Percentiles rank a stretch among this genome's conserved stretches.
Conservation (phyloP, 495 filamentous ascomycete species). For the Cercophora newfieldiana region DNA sequence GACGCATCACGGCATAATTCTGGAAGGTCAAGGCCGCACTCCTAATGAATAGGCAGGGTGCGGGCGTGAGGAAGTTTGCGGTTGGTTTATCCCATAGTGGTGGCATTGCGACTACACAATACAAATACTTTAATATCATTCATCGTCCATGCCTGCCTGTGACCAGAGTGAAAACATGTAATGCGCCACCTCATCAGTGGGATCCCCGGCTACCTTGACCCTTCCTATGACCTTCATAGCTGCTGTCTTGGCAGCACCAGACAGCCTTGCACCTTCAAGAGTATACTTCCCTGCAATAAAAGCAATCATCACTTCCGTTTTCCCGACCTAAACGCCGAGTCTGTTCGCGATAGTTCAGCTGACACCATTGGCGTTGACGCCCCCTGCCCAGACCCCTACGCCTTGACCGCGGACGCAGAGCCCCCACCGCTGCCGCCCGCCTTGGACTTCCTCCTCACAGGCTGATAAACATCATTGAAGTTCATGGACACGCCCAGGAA, state of each 20-base stretch:
- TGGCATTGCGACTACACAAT: not conserved
- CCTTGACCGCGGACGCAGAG: slow-evolving; percentile 16
- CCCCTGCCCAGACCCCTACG: slow-evolving; percentile 9
- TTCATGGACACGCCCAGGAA: slow-evolving; percentile 97
- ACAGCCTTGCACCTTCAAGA: not conserved
- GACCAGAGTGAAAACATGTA: not conserved
- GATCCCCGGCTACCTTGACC: not conserved
- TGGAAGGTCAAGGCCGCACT: not conserved
- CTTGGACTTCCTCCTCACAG: slow-evolving; percentile 60
- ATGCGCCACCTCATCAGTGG: not conserved
- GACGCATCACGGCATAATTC: not conserved
- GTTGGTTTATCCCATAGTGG: not conserved
- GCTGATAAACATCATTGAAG: slow-evolving; percentile 95
- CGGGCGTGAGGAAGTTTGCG: not conserved
- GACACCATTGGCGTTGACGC: not conserved
- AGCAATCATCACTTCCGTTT: not conserved
- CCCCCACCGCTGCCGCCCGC: slow-evolving; percentile 19
- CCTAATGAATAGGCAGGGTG: not conserved
- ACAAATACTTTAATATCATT: not conserved
- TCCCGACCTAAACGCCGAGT: not conserved
- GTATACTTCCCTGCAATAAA: not conserved
- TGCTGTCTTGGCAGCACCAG: not conserved
- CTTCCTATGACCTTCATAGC: not conserved
- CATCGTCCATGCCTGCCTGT: not conserved
- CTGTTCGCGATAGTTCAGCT: not conserved